A percentile compares a stretch with the other conserved stretches of the same genome.
These are phyloP conservation scores for Sesbania bispinosa DNA, from an alignment of 306 rosid species.

Conservation along the genomic window DNA sequence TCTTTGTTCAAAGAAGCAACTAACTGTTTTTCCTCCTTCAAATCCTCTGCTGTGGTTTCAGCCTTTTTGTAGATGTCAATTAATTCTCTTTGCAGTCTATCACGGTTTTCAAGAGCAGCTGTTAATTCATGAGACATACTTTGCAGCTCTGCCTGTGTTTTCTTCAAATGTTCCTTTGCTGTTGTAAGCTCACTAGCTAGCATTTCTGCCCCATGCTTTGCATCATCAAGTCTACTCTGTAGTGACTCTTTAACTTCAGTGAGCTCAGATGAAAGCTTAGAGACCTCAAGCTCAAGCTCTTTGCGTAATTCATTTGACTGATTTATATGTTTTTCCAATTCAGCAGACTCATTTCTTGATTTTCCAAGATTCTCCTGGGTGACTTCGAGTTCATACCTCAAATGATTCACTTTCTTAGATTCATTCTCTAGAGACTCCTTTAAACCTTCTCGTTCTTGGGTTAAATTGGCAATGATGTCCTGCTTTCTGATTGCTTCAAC, in stretches of 20 bases:
- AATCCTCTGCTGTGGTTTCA: conserved; percentile 47
- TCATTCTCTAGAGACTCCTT: conserved; percentile 47
- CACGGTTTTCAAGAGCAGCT: conserved; percentile 41
- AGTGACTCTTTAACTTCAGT: conserved; percentile 50
- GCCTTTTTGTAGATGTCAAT: conserved; percentile 57
- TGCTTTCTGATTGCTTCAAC: conserved; percentile 40
- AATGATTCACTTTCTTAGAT: conserved; percentile 35
- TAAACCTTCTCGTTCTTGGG: conserved; percentile 51
- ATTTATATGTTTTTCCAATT: conserved; percentile 43
- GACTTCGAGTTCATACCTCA: conserved; percentile 54
- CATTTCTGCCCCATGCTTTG: conserved; percentile 41
- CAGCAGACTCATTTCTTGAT: conserved; percentile 55
- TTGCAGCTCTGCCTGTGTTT: conserved; percentile 52
- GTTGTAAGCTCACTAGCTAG: conserved; percentile 51
- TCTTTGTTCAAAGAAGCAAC: conserved; percentile 57
- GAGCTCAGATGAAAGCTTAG: conserved; percentile 58
- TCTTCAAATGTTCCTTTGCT: conserved; percentile 48
- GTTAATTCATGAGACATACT: conserved; percentile 43
- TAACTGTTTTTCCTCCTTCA: conserved; percentile 56
- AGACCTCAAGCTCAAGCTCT: conserved; percentile 54
- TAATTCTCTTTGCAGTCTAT: conserved; percentile 63
- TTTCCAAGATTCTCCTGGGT: conserved; percentile 54
- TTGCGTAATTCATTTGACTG: conserved; percentile 37
- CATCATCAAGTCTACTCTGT: conserved; percentile 54
- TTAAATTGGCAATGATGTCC: conserved; percentile 45